Evolutionary conservation across 306 rosid genomes (phyloP), one percentile per base, ranked within the genome.

Genomic region (Medicago arabica): DNA sequence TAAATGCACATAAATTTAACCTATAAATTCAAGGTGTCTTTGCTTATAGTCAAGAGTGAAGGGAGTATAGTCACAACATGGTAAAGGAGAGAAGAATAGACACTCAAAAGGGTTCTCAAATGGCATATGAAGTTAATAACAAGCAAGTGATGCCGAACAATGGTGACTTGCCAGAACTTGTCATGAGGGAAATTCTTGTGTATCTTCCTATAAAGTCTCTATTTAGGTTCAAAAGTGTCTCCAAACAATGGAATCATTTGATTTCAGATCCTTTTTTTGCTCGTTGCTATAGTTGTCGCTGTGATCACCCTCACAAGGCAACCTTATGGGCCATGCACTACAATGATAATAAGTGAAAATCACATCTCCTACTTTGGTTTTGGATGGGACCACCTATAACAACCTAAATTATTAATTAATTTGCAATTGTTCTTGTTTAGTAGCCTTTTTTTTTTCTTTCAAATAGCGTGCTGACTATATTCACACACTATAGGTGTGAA

Each of bases 211-310:
- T 62, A 36, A 62, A 62, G 4, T 62, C 47, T 34, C 14, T 62
- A 15, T 62, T 34, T 7, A 62, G 46, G 47, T 62, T 62, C 44
- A 62, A 62, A 62, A 4, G 46, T 62, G 68, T 62, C 68, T 62
- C 47, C 14, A 62, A 62, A 2, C 68, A 62, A 7, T 62, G 68
- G 46, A 36, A 62, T 36, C 0, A 14, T 7, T 31, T 62, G 13
- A 36, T 62, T 62, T 62, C 68, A 1, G 21, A 62, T 36, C 68
- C 47, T 36, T 62, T 6, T 62, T 62, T 62, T 34, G 23, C 68
- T 1, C 23, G 68, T 36, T 62, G 47, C 21, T 62, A 62, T 36
- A 62, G 14, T 36, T n/a, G 68, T 36, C 46, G 68, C 0, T 62
- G 68, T 62, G 6, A 36, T 3, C 68, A 62, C 14, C 8, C 68